A percentile compares a stretch with the other conserved stretches of the same genome.
phyloP scores from a whole-genome alignment of 345 rosid genomes.

The Citrus hindsii region DNA sequence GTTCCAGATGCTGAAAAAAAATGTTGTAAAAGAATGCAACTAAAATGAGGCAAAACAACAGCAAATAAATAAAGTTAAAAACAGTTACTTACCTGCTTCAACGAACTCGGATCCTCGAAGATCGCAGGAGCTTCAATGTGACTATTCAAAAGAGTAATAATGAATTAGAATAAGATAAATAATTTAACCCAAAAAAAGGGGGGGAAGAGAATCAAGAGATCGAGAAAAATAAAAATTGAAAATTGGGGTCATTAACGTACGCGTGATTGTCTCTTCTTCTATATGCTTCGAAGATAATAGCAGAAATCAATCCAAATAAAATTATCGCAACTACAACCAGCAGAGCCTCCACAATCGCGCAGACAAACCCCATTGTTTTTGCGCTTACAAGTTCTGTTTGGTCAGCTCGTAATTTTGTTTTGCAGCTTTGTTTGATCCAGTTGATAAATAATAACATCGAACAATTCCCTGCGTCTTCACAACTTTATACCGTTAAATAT shows the following conservation, averaged over 20 bases:
- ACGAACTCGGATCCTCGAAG: conserved; percentile 80
- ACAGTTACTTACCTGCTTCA: conserved; percentile 47
- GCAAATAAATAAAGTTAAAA: background rate
- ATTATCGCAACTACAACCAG: conserved; percentile 25
- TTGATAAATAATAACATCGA: no score
- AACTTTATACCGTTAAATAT: fast-evolving
- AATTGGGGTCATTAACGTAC: conserved; percentile 27
- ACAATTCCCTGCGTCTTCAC: no score
- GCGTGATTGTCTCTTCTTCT: conserved; percentile 57
- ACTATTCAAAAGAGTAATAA: conserved; percentile 29
- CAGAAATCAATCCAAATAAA: conserved; percentile 32
- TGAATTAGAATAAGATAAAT: background rate
- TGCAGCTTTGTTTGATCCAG: background rate
- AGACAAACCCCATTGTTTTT: conserved; percentile 43
- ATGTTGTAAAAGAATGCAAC: background rate
- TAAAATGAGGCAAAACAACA: background rate
- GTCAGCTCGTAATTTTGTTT: background rate
- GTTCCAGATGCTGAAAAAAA: background rate
- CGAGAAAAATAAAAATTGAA: background rate
- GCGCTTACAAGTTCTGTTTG: background rate
- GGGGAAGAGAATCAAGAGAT: background rate
- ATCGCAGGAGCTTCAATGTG: conserved; percentile 53
- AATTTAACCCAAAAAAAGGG: background rate
- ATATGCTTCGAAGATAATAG: conserved; percentile 56
- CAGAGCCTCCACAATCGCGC: conserved; percentile 34